Evolutionary conservation across 148 eudicot genomes (phyloP), one percentile per base, ranked within the genome.

Genomic region (Selenicereus undatus): DNA sequence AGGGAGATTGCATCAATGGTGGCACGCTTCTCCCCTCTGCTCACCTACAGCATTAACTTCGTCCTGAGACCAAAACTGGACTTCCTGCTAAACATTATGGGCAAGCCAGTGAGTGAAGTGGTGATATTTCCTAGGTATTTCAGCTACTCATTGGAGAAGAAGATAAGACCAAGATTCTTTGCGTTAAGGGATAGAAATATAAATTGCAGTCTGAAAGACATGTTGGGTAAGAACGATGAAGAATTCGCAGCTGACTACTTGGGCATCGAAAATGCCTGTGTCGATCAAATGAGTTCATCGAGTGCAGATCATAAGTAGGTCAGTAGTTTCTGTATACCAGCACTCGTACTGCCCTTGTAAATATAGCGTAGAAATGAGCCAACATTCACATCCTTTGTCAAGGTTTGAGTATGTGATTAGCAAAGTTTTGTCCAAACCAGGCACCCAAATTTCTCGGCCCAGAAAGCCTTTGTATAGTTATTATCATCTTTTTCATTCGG

Each of bases 121-220:
- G 87, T 90, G 24, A 89, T 85, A 5, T 95, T 91, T 81, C 98
- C 98, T 2, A 89, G 98, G 86, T 95, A 93, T 78, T 93, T 93
- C 83, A 95, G 98, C 85, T 93, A 95, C 87, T 95, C 98, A 26
- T 56, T 95, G 83, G 97, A 95, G 83, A 93, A 87, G 87, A 93
- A 85, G 86, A 95, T 93, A 79, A 91, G 88, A 80, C 97, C 97
- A 1, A 90, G 99, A 78, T 93, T 78, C 83, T 84, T 86, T 77
- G 84, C 85, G 79, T 83, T 93, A 7, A 90, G 78, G 65, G 73
- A 88, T 75, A 86, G 81, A 80, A 86, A 88, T 64, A 73, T 87
- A 18, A 83, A 90, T 3, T 90, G 90, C 75, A 92, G 89, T 83
- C 82, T 95, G 83, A 80, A 89, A 79, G 97, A 91, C 51, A 93